Evolutionary conservation across 2,329 filamentous ascomycete genomes (phyloP), one percentile per base, ranked within the genome.

Genomic region (Pyrenochaeta sp.): DNA sequence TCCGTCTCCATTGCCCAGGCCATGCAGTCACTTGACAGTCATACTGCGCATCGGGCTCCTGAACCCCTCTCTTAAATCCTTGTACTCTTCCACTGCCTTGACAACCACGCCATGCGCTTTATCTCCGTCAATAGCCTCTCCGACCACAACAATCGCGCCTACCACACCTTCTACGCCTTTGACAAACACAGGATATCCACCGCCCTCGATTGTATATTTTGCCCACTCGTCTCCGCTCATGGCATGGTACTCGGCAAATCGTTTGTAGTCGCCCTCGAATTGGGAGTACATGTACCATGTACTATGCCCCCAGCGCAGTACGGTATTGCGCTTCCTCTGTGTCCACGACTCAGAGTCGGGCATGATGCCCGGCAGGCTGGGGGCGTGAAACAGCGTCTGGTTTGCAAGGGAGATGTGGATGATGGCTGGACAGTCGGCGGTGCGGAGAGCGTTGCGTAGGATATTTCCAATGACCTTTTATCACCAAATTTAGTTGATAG

Each of bases 91-190:
- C 28, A 91, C 76, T 1, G 83, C 83, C 65, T 91, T 86, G 1
- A 88, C 80, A 61, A 93, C 84, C 24, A 91, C 81, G 7, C 83
- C 83, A 69, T 94, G 89, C 68, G 92, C 88, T 73, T 91, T 81
- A 58, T 88, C 78, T 70, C 91, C 86, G 74, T 85, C 87, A 67
- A 93, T 68, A 0, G 41, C 50, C 11, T 40, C 14, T 4, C 89
- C 89, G 61, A 84, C 88, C 1, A 93, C 86, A 13, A 91, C 83
- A 17, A 91, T 83, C 1, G 90, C 85, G 1, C 82, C 89, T 7
- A 91, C 84, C 3, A 90, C 73, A 0, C 88, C 89, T 72, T 92
- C 88, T 1, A 92, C 87, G 0, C 87, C 87, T 39, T 74, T 74
- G 6, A 93, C 88, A 6, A 83, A 78, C 21, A 93, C 80, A 0